Base-by-base conservation (phyloP, 1,139 yeast species). In the Lodderomyces theae region DNA sequence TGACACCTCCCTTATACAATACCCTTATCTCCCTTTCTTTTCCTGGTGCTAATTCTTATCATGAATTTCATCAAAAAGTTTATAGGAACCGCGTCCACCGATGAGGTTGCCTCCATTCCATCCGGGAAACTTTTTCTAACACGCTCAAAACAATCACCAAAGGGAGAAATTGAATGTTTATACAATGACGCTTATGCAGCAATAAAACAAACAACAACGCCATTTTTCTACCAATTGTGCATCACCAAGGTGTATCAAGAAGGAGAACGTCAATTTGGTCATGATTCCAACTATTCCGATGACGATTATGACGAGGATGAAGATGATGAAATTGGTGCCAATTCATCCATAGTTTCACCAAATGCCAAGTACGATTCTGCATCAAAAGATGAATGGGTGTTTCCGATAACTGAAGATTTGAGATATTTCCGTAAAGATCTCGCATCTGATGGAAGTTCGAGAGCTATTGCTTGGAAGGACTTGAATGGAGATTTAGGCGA, bases 401-500 rank as follows among this genome's bases (percentile, higher is more conserved):
- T 85, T 51, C 65, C 85, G 17, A 77, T 94, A 31, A 80, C 80
- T 42, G 80, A 77, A 47, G 79, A 80, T 5, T 66, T 90, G 44
- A 67, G 66, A 43, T 70, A 77, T 51, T 73, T 67, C 60, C 69
- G 70, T 23, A 54, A 56, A 42, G 62, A 59, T 17, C 6, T 31
- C 3, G 34, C 32, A 17, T 22, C 12, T 23, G 61, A 58, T 41
- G 42, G 54, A 24, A 63, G 64, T 42, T 47, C 58, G 10, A 54
- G 50, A 34, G 80, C 83, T 1, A 74, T 92, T 34, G 72, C 82
- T 0, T 92, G 98, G 98, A 69, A 68, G 19, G 96, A 92, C 51
- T 58, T 82, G 39, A 83, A 83, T 38, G 96, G 96, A 23, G 96
- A 88, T 51, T 69, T 72, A n/a, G 97, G 90, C 12, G 97, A 90